Base-by-base conservation (phyloP, 2,329 filamentous ascomycete genomes). In the Nothophaeocryptopus gaeumannii region DNA sequence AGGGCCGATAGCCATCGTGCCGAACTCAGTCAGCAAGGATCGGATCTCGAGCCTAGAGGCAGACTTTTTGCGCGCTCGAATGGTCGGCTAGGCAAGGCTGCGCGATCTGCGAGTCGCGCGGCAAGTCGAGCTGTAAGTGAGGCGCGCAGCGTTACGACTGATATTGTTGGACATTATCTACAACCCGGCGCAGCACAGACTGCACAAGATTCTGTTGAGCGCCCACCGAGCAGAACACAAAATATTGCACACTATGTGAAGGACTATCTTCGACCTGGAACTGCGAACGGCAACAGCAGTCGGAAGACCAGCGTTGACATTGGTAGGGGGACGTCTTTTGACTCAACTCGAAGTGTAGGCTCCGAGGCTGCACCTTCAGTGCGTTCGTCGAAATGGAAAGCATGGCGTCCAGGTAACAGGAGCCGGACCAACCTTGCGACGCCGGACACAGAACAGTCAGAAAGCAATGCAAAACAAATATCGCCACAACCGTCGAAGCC, bases 241-340 rank as follows among this genome's bases (percentile, higher is more conserved):
- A 34, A 43, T 26, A 39, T 51, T 15, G 43, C 53, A 8, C 43
- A 40, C n/a, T 40, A 54, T 31, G 52, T 59, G 20, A 69, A 63
- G 45, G 71, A 72, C 3, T 74, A 73, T 54, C 67, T 75, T 48
- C 67, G 72, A 35, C 71, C 72, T 0, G 55, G 50, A 15, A 60
- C 54, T 13, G 50, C 58, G 4, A 45, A 47, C 5, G 53, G 59
- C 10, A 59, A 58, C 33, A 55, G 58, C 12, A 48, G 40, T 15
- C 29, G 39, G 14, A 61, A 58, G 39, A 45, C 47, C 8, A 65
- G 63, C 48, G 49, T 61, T 60, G 69, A 51, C 63, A 63, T 41
- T 49, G 42, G 13, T 34, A 50, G 56, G 35, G 51, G 53, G 11
- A 51, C 45, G 8, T 66, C 62, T 5, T 54, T 55, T 14, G 59